A percentile compares a stretch with the other conserved stretches of the same genome.
Conservation (phyloP, 2,329 filamentous ascomycete genomes). For the Talaromyces sp. region DNA sequence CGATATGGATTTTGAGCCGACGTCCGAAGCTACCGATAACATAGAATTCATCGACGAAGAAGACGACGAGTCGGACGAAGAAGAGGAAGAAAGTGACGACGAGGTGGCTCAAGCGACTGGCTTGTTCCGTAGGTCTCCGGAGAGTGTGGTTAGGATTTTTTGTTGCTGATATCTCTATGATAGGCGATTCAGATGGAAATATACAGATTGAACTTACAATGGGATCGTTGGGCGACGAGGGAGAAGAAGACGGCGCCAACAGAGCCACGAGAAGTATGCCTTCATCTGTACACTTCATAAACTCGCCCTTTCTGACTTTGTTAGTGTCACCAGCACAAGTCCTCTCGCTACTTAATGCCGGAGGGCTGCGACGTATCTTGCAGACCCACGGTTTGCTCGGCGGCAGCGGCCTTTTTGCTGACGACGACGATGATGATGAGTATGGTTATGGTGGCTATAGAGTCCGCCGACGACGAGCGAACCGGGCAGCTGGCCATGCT, state of each 20-base stretch:
- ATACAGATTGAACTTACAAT: slow-evolving; percentile 26
- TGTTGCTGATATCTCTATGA: not conserved
- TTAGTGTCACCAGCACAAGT: slow-evolving; percentile 40
- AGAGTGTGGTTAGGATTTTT: not conserved
- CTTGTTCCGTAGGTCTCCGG: slow-evolving; percentile 1
- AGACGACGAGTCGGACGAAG: slow-evolving; percentile 27
- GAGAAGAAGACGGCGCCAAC: slow-evolving; percentile 11
- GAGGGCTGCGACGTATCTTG: slow-evolving; percentile 51
- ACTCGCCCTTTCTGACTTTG: slow-evolving; percentile 4
- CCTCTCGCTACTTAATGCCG: slow-evolving; percentile 50
- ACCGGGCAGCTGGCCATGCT: slow-evolving; percentile 41
- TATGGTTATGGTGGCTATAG: slow-evolving; percentile 8
- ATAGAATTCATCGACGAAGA: slow-evolving; percentile 34
- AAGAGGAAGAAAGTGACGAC: not conserved
- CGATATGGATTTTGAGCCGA: slow-evolving; percentile 48
- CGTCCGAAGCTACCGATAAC: slow-evolving; percentile 34
- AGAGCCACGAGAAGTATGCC: slow-evolving; percentile 9
- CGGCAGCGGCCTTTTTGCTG: slow-evolving; percentile 20
- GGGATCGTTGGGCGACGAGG: slow-evolving; percentile 18
- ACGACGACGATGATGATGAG: slow-evolving; percentile 26
- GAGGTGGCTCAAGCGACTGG: not conserved
- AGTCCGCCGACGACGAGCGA: slow-evolving; percentile 28
- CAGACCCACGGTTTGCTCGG: slow-evolving; percentile 26
- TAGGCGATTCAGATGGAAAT: slow-evolving; percentile 18
- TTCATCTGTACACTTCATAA: not conserved